Conservation (phyloP, 345 rosid genomes). For the Aurinia saxatilis region DNA sequence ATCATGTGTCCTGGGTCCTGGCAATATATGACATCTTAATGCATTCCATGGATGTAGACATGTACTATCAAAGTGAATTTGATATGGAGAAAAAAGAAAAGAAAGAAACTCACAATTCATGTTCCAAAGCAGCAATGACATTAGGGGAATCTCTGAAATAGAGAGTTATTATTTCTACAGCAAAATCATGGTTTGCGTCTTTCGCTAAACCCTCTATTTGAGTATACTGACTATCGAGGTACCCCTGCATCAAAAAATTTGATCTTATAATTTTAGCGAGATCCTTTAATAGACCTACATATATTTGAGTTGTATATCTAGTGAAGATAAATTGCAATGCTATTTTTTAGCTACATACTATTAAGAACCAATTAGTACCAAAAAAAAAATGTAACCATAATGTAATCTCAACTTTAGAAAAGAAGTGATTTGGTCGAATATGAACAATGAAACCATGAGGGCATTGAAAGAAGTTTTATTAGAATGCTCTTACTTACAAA, state of each 20-base stretch:
- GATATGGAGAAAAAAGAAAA: neutral
- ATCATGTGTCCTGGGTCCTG: too few species aligned
- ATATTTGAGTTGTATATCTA: neutral
- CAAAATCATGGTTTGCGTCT: neutral
- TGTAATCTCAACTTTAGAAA: too few species aligned
- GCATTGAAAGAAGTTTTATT: too few species aligned
- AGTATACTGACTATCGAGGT: slow-evolving; percentile 14
- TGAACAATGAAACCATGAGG: too few species aligned
- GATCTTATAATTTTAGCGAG: neutral
- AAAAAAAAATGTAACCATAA: too few species aligned
- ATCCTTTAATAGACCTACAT: neutral
- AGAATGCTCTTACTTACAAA: too few species aligned
- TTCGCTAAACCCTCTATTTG: slow-evolving; percentile 15
- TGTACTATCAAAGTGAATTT: neutral
- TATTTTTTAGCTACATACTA: too few species aligned
- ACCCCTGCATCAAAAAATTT: slow-evolving; percentile 15
- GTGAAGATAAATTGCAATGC: neutral
- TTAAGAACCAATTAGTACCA: too few species aligned
- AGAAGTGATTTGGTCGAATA: too few species aligned
- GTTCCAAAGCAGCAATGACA: slow-evolving; percentile 21
- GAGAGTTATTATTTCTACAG: slow-evolving; percentile 19
- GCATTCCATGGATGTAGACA: slow-evolving; percentile 3
- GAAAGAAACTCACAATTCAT: slow-evolving; percentile 26
- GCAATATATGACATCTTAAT: neutral
- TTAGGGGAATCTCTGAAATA: slow-evolving; percentile 26